Base-by-base conservation (phyloP, 2,329 filamentous ascomycete genomes). In the Talaromyces piceae region DNA sequence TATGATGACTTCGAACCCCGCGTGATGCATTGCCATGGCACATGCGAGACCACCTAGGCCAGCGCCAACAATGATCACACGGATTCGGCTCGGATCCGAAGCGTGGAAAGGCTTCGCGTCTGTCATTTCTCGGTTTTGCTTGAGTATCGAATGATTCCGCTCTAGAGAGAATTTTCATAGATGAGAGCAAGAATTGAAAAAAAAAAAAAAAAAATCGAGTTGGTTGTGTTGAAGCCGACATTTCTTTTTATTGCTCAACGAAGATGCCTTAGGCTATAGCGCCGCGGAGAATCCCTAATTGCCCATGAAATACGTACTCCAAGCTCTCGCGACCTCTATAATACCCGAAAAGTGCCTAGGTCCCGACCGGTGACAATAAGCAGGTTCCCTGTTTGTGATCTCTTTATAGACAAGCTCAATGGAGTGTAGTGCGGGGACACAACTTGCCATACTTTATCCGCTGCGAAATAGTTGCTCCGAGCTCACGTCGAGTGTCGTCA, bases 1-100 rank as follows among this genome's bases (percentile, higher is more conserved):
- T 13, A 54, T 47, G 20, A 49, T 39, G 18, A 54, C 49, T 31
- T 54, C 49, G 30, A 54, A 52, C 16, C 52, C 49, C 3, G 45
- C 41, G 18, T 52, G 18, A 25, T 52, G 52, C 49, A 51, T 52
- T 2, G 52, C 49, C 49, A 54, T 54, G 22, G 49, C 52, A 22
- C 49, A 52, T 26, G 52, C 49, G 12, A 54, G 76, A 11, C 74
- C 75, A 6, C 74, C 74, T 1, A 77, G 69, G 9, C 74, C 74
- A 16, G 74, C 74, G 16, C 74, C 75, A n/a, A 77, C 71, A 20
- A 77, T 66, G 25, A 77, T 73, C 28, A 73, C 75, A 75, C 49
- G 33, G 13, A 11, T 27, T 27, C n/a, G 26, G 7, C 12, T 33
- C 6, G 23, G 26, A n/a, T 41, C 25, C 16, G 22, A 8, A 28